These are phyloP conservation scores for Neurospora sp. DNA, from an alignment of 495 filamentous ascomycete genomes.

Conservation along the genomic window DNA sequence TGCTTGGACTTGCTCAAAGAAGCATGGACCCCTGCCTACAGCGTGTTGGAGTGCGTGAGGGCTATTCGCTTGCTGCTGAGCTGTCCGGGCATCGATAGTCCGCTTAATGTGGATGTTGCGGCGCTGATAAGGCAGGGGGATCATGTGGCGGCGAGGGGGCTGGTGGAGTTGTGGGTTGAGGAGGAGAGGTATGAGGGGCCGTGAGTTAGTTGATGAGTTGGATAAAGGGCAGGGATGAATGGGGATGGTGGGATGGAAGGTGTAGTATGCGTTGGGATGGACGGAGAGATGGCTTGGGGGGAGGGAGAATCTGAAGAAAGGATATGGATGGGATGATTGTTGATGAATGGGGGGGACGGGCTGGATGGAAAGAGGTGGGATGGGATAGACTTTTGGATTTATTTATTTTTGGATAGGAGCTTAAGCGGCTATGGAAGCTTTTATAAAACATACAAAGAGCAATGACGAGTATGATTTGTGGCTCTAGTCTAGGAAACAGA, in stretches of 20 bases:
- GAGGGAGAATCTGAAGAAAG: too few species aligned
- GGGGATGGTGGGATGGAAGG: background rate
- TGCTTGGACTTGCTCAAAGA: conserved; percentile 80
- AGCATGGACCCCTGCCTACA: conserved; percentile 78
- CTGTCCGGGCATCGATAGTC: conserved; percentile 68
- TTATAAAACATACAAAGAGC: background rate
- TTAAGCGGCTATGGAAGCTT: too few species aligned
- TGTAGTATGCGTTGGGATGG: too few species aligned
- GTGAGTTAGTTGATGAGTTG: background rate
- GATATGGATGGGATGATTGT: background rate
- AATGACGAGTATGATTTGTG: background rate
- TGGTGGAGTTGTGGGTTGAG: conserved; percentile 73
- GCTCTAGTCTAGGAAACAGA: background rate
- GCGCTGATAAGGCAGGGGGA: conserved; percentile 68
- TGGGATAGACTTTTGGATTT: background rate
- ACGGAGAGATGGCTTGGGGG: too few species aligned
- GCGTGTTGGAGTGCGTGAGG: conserved; percentile 64
- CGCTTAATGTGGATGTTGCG: conserved; percentile 84
- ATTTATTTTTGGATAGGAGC: background rate
- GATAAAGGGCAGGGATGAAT: background rate
- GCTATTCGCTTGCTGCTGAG: conserved; percentile 68
- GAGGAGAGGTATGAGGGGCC: conserved; percentile 38
- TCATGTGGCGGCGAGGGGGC: conserved; percentile 58
- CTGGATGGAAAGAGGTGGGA: background rate
- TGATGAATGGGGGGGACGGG: background rate